phyloP scores from a whole-genome alignment of 176 grass and related monocot genomes.

The Thinopyrum elongatum region DNA sequence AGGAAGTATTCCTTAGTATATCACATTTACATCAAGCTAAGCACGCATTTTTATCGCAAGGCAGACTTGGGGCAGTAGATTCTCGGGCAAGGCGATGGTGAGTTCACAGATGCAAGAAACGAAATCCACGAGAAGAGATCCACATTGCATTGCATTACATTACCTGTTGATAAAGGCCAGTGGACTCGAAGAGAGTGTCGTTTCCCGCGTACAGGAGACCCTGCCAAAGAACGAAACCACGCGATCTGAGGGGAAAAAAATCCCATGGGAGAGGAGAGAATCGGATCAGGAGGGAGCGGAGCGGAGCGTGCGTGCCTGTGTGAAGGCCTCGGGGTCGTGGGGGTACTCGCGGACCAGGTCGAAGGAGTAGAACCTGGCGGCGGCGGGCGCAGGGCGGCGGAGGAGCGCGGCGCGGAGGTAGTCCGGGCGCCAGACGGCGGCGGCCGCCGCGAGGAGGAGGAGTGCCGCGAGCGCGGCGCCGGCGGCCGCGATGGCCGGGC shows the following conservation, averaged over 20 bases:
- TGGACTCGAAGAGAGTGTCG: slow-evolving; percentile 84
- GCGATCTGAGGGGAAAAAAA: not conserved
- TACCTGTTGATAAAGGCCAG: slow-evolving; percentile 81
- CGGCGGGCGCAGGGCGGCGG: not conserved
- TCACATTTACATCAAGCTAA: not conserved
- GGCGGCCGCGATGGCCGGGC: not conserved
- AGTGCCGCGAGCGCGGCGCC: not conserved
- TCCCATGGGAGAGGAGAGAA: not conserved
- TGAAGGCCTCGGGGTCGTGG: slow-evolving; percentile 81
- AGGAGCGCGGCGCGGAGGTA: slow-evolving; percentile 21
- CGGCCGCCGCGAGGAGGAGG: slow-evolving; percentile 19
- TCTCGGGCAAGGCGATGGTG: too few relatives aligned
- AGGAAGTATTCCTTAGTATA: not conserved
- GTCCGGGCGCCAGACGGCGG: slow-evolving; percentile 6
- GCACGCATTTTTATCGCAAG: too few relatives aligned
- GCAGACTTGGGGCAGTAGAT: too few relatives aligned
- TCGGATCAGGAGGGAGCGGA: too few relatives aligned
- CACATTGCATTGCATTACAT: not conserved
- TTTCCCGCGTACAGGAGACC: slow-evolving; percentile 85
- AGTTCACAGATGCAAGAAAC: too few relatives aligned
- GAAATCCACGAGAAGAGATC: not conserved
- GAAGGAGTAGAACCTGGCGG: slow-evolving; percentile 61
- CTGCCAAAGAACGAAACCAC: slow-evolving; percentile 11
- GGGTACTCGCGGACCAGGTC: slow-evolving; percentile 75
- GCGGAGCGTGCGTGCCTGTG: slow-evolving; percentile 41